A percentile compares a stretch with the other conserved stretches of the same genome.
Conservation (phyloP, 768 basidiomycete species). For the Mycena crocata region DNA sequence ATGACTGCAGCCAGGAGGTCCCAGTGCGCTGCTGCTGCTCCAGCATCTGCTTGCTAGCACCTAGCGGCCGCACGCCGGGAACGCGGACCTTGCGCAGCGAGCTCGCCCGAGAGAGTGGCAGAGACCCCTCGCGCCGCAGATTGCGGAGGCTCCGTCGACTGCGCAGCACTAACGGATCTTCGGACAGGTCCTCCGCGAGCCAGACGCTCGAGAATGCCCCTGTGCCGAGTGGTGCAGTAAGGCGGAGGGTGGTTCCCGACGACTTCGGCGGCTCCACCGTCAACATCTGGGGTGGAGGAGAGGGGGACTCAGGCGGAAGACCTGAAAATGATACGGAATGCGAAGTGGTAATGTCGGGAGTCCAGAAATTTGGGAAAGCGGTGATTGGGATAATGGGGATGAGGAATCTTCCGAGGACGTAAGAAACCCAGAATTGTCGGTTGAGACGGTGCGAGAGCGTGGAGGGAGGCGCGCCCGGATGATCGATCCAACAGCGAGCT, state of each 20-base stretch:
- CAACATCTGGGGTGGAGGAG: conserved; percentile 12
- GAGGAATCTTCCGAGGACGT: conserved; percentile 32
- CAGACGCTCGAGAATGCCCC: conserved; percentile 84
- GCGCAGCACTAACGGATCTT: conserved; percentile 55
- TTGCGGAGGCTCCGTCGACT: conserved; percentile 56
- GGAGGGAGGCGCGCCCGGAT: conserved; percentile 37
- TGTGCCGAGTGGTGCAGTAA: conserved; percentile 69
- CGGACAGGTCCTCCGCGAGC: conserved; percentile 70
- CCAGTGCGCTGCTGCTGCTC: conserved; percentile 25
- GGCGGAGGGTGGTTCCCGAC: conserved; percentile 52
- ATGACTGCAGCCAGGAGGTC: conserved; percentile 5
- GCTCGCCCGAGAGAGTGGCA: conserved; percentile 26
- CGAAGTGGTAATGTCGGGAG: conserved; percentile 21
- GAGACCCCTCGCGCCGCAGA: conserved; percentile 42
- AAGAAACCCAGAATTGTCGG: conserved; percentile 37
- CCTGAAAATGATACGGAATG: conserved; percentile 29
- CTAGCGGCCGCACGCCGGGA: conserved; percentile 31
- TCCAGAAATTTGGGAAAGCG: conserved; percentile 22
- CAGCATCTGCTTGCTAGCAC: conserved; percentile 26
- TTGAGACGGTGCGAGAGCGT: conserved; percentile 32
- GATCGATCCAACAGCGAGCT: conserved; percentile 30
- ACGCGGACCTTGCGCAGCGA: conserved; percentile 31
- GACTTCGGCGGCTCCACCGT: conserved; percentile 22
- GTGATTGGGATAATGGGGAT: conserved; percentile 26
- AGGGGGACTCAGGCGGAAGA: conserved; percentile 24